Base-by-base conservation (phyloP, 805 yeast species). In the Starmerella floricola region DNA sequence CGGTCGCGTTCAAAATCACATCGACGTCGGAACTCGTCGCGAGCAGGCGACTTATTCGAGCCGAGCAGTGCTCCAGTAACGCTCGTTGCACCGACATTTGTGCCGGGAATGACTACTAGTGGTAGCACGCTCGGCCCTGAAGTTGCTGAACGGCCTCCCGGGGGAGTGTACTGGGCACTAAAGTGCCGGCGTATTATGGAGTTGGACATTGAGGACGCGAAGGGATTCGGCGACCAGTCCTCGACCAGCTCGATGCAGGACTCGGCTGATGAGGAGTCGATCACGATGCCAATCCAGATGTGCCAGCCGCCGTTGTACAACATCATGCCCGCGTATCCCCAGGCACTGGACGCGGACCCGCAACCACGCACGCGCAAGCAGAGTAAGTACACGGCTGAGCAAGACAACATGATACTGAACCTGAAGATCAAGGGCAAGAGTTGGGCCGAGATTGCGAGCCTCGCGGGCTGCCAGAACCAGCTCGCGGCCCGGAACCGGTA, bases 401-500 rank as follows among this genome's bases (percentile, higher is more conserved):
- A 80, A 57, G 91, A 80, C 57, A 72, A 69, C 2, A 49, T 75
- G 61, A 80, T 80, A 29, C 69, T 80, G 6, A 63, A 64, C 16
- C 58, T 80, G 56, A 81, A 80, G 56, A 67, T 65, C 42, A 67
- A 69, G 36, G 85, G 87, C 24, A 73, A 71, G 48, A 62, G 75
- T 1, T 80, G 91, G 88, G 75, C 72, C 4, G 84, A 79, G 47
- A 80, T 80, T 35, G 85, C 87, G 0, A 74, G 74, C 41, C 61
- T 65, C 3, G 71, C 83, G 2, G 68, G 71, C 3, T 79, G 79
- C 23, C 81, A 77, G 8, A 71, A 77, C 32, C 76, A 73, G 45
- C 61, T 80, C 31, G 84, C 88, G 0, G 88, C 87, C 0, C 62
- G 88, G 44, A 80, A 80, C 55, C 62, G 88, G 45, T 81, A 81